Evolutionary conservation across 2,329 filamentous ascomycete genomes (phyloP), one percentile per base, ranked within the genome.

Genomic region (Diaporthe ilicicola): DNA sequence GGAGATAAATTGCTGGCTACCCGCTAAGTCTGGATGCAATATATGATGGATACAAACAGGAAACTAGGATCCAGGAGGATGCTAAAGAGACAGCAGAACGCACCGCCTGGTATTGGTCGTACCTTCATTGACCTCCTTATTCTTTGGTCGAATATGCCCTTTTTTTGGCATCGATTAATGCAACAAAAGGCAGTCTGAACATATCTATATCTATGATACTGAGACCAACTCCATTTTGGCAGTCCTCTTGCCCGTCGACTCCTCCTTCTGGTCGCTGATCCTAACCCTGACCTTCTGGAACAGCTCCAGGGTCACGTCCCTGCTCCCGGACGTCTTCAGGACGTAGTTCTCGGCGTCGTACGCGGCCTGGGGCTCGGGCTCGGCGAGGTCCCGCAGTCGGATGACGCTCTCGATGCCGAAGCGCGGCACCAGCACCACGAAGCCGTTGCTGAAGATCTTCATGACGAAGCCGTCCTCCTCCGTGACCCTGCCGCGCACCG

Each of bases 351-450:
- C 96, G 0, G 91, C 89, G 81, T 99, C 94, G 79, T 94, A 98
- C 39, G 89, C 89, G 59, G 92, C 92, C 74, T 95, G 92, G 1
- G 94, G 93, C 80, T 93, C 94, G 0, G 90, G 88, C 19, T 92
- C 89, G 4, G 91, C 91, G 71, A 98, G 86, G 82, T 98, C 96
- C 71, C 94, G 87, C 76, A 98, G 84, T 13, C 95, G 88, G 74
- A 99, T 96, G 73, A 98, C 84, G 50, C 94, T 93, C 84, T 99
- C 96, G 77, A 99, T 97, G 50, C 96, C 96, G 81, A 99, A 99
- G 19, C 94, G 87, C 8, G 96, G 96, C 62, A 99, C 95, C 73
- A 98, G 95, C 13, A 98, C 95, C 22, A 98, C 96, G 76, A 98
- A 95, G 8, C 96, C 96, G 82, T 99, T 99, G 79, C 93, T 94